Evolutionary conservation across 2,329 filamentous ascomycete genomes (phyloP).

Genomic region (Fusarium tuaranense): DNA sequence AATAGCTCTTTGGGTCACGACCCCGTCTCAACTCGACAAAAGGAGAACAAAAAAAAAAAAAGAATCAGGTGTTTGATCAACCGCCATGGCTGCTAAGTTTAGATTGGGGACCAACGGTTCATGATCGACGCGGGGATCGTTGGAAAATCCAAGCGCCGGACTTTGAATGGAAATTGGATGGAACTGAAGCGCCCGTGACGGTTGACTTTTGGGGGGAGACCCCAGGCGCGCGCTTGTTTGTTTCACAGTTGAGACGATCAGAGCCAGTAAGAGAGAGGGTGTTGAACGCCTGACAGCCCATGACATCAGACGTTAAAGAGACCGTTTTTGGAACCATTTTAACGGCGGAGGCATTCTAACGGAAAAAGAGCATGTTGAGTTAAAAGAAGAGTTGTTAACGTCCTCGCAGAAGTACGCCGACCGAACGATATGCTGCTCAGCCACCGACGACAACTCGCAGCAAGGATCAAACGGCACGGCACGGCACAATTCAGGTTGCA

Average conservation of each 20-base stretch:
- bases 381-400: not conserved
- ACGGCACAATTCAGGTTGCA: not conserved
- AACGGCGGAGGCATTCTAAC: not conserved
- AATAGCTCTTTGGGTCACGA: not conserved
- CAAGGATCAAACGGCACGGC: not conserved
- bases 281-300: not conserved
- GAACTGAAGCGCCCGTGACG: constrained; percentile 18
- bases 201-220: not conserved
- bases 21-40: not conserved
- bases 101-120: constrained; percentile 1
- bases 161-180: not conserved
- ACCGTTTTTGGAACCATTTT: not conserved
- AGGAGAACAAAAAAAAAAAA: not conserved
- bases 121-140: constrained; percentile 25
- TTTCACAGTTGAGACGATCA: not conserved
- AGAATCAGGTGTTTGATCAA: constrained; percentile 1
- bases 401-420: not conserved
- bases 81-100: constrained; percentile 8
- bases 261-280: not conserved
- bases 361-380: not conserved
- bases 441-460: not conserved
- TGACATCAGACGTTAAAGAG: not conserved
- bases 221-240: constrained; percentile 20
- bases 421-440: not conserved
- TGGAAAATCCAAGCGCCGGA: constrained; percentile 10